Base-by-base conservation (phyloP, 1,139 yeast species). In the Kodamaea sp. region DNA sequence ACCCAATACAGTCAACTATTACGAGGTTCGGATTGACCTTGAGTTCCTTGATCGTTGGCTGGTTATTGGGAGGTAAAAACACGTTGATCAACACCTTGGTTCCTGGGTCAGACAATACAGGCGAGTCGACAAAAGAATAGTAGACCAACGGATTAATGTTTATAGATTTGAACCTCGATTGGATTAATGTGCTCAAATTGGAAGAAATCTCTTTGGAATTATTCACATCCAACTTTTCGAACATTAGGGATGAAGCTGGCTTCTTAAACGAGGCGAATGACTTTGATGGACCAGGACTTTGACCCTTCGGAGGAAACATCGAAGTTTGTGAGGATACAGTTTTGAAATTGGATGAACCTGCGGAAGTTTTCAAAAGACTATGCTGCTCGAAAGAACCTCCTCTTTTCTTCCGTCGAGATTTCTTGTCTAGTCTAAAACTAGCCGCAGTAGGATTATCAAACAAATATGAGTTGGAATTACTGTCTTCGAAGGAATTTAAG, bases 1-100 rank as follows among this genome's bases (percentile, higher is more conserved):
- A 82, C 0, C 92, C 92, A 43, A 84, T 80, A 12, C 78, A 71
- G 46, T 83, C 90, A 26, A 75, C 73, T 1, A 83, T 73, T 0
- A 73, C 61, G 1, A 76, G 72, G 8, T 68, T 63, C 31, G 70
- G 69, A 40, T 71, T 63, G 0, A 80, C 63, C 11, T 56, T 53
- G 3, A 78, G 42, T 4, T 54, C 51, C 8, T 59, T 39, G 4
- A 68, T 35, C 2, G 59, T 52, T 0, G 75, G 66, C 1, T 46
- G 27, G 51, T 62, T 43, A 6, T 38, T 47, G 4, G 74, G 73
- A 5, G 74, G 72, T 1, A 66, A 42, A 42, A 64, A 70, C 2
- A 71, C 59, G 43, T 65, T 67, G 46, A 42, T 70, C 56, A 37
- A 51, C 37, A 43, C 53, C 15, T 24, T 26, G 11, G 19, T 25